Conservation (phyloP, 805 yeast species). For the Kuraishia capsulata region DNA sequence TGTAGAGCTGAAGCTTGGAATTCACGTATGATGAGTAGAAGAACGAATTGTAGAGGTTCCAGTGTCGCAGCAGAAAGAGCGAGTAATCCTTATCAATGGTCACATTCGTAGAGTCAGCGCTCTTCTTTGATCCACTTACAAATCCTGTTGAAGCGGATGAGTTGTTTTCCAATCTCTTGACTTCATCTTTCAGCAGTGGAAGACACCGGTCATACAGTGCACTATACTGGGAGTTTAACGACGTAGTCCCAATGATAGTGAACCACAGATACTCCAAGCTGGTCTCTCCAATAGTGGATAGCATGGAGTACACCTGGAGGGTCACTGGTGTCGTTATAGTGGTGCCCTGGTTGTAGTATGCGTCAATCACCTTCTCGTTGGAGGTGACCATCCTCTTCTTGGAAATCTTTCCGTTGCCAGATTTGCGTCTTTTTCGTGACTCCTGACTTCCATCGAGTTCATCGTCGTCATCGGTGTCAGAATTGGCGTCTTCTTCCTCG, state of each 20-base stretch:
- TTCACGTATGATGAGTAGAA: slow-evolving; percentile 86
- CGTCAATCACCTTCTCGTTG: slow-evolving; percentile 51
- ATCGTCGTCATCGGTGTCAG: slow-evolving; percentile 20
- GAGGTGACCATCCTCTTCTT: slow-evolving; percentile 29
- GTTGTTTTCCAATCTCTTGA: slow-evolving; percentile 46
- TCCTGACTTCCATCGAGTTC: slow-evolving; percentile 19
- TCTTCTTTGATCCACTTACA: slow-evolving; percentile 8
- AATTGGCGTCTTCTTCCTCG: too few relatives aligned
- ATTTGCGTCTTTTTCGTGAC: slow-evolving; percentile 20
- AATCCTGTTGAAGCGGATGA: slow-evolving; percentile 10
- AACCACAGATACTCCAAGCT: slow-evolving; percentile 68
- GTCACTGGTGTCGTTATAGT: slow-evolving; percentile 68
- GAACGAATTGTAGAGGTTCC: slow-evolving; percentile 88
- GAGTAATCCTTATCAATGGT: slow-evolving; percentile 77
- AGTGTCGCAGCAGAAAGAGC: slow-evolving; percentile 78
- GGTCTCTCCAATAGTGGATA: slow-evolving; percentile 80
- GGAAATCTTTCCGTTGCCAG: slow-evolving; percentile 24
- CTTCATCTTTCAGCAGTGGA: slow-evolving; percentile 78
- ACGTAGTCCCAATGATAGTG: slow-evolving; percentile 79
- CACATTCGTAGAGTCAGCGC: slow-evolving; percentile 28
- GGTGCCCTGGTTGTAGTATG: slow-evolving; percentile 80
- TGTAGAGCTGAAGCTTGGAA: slow-evolving; percentile 81
- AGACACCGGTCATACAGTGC: slow-evolving; percentile 62
- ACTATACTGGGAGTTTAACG: slow-evolving; percentile 67
- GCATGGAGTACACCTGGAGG: slow-evolving; percentile 68